phyloP scores from a whole-genome alignment of 192 early-diverging fungal genomes.

The Backusella mclennaniae region DNA sequence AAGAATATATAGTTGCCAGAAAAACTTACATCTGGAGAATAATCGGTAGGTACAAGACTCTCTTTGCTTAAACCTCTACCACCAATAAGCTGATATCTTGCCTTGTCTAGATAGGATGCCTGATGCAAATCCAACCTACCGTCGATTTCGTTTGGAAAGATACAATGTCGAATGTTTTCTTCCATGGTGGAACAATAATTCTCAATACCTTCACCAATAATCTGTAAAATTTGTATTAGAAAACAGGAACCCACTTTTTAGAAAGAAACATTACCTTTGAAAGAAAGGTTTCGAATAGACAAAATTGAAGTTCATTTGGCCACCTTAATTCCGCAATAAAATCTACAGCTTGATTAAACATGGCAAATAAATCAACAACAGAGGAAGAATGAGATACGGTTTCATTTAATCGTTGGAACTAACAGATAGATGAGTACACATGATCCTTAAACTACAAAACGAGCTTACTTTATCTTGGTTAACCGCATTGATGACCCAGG shows the following conservation, averaged over 20 bases:
- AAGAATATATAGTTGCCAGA: not conserved
- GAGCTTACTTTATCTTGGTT: slow-evolving; percentile 59
- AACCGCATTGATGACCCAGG: slow-evolving; percentile 69
- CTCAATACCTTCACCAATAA: slow-evolving; percentile 60
- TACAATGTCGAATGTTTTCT: slow-evolving; percentile 39
- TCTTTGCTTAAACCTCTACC: slow-evolving; percentile 8
- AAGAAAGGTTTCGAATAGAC: slow-evolving; percentile 62
- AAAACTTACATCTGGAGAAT: slow-evolving; percentile 46
- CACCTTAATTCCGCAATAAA: slow-evolving; percentile 69
- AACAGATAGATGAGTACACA: not conserved
- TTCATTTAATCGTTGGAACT: slow-evolving; percentile 57
- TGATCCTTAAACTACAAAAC: not conserved
- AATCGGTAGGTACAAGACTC: slow-evolving; percentile 41
- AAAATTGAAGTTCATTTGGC: slow-evolving; percentile 57
- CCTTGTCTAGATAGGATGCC: slow-evolving; percentile 19
- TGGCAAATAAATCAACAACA: slow-evolving; percentile 77
- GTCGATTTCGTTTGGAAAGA: slow-evolving; percentile 26
- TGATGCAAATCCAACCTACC: not conserved
- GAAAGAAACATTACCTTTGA: slow-evolving; percentile 40
- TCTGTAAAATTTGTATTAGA: not conserved
- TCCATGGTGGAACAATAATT: slow-evolving; percentile 59
- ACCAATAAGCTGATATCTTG: slow-evolving; percentile 24
- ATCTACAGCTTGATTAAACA: slow-evolving; percentile 71
- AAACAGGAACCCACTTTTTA: no score
- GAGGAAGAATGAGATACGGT: slow-evolving; percentile 68